Evolutionary conservation across 176 grass and related monocot genomes (phyloP), one percentile per base, ranked within the genome.

Genomic region (Lolium multiflorum): DNA sequence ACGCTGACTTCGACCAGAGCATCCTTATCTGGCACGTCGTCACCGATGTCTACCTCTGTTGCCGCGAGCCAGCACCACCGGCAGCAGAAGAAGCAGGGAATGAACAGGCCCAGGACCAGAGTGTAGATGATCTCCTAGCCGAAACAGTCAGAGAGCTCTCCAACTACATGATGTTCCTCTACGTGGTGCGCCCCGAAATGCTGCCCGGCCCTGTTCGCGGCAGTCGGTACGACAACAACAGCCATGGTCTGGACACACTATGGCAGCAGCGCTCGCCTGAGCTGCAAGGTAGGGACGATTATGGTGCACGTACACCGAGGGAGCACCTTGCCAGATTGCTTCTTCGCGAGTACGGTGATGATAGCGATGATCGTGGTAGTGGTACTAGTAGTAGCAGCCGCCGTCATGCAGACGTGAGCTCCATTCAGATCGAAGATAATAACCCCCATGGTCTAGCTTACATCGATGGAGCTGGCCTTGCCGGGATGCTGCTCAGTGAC

Each of bases 1-100:
- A 18, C 7, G 11, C 16, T 7, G 76, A 78, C 31, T 43, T 78
- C 11, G 54, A 78, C 17, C 54, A 59, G 11, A 60, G 76, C 76
- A 78, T 78, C 76, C 17, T 78, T 3, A 38, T 78, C 52, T 78
- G 52, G 75, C 75, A 78, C 24, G 31, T 56, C 0, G 54, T 16
- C 54, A 56, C 54, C 16, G 54, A 56, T 56, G 54, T 56, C 16
- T 56, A 18, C 54, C 75, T 78, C 75, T 43, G 28, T 51, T 9
- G 18, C 9, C 28, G 31, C 1, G 50, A 2, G 6, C 1, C 37
- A 1, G 15, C 37, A 4, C 16, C 16, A 2, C 2, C 37, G 0
- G 37, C 37, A 3, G 31, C 15, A 18, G 54, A 4, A 7, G 16
- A 56, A 18, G 54, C 4, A 56, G 54, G 54, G 15, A 16, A 56